phyloP scores from a whole-genome alignment of 345 rosid genomes.

The Psidium guajava region DNA sequence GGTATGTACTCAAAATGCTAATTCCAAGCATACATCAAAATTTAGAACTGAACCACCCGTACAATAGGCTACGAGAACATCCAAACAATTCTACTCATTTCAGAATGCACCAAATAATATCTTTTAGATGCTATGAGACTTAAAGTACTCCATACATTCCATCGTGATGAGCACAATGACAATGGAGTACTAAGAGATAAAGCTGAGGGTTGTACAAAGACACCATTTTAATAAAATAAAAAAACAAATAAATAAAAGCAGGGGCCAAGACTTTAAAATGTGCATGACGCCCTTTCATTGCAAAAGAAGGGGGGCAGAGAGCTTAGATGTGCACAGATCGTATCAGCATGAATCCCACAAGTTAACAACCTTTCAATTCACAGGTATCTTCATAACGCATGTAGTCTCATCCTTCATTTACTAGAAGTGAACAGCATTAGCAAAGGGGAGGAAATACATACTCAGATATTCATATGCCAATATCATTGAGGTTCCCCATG shows the following conservation, averaged over 20 bases:
- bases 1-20: neutral
- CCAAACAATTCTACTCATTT: neutral
- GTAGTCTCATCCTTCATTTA: neutral
- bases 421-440: neutral
- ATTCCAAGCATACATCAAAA: neutral
- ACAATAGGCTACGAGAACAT: neutral
- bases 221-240: neutral
- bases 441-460: constrained; percentile 28
- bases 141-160: neutral
- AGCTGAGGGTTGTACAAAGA: neutral
- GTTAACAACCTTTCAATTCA: neutral
- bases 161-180: neutral
- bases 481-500: constrained; percentile 99
- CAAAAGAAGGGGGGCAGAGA: neutral
- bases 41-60: neutral
- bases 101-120: neutral
- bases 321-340: neutral
- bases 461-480: constrained; percentile 92
- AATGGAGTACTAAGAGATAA: neutral
- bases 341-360: neutral
- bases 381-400: neutral
- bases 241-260: neutral
- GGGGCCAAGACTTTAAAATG: neutral
- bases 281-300: neutral
- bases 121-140: neutral